phyloP scores from a whole-genome alignment of 495 filamentous ascomycete genomes.

The Penicillium alfredii region DNA sequence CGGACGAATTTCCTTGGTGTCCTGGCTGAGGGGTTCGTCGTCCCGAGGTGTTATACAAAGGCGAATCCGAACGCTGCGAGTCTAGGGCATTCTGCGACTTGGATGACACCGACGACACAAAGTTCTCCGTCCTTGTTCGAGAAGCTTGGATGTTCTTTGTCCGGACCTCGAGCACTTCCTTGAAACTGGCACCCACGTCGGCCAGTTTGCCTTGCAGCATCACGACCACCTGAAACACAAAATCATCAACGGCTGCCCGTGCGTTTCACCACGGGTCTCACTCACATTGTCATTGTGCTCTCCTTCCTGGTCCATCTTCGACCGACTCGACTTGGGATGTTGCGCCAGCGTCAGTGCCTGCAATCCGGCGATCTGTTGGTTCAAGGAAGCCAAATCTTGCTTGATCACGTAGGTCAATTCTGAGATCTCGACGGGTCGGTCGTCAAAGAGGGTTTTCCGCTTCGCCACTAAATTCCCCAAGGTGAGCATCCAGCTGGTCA shows the following conservation, averaged over 20 bases:
- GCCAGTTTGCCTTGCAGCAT: slow-evolving; percentile 89
- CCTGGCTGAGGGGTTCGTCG: slow-evolving; percentile 57
- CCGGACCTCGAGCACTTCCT: slow-evolving; percentile 91
- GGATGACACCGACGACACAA: slow-evolving; percentile 80
- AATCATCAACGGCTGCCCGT: slow-evolving; percentile 19
- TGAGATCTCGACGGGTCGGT: slow-evolving; percentile 92
- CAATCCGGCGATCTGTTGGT: slow-evolving; percentile 75
- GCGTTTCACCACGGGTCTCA: not conserved
- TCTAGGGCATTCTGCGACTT: slow-evolving; percentile 64
- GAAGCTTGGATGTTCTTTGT: slow-evolving; percentile 99
- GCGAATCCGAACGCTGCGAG: slow-evolving; percentile 59
- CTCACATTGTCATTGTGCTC: slow-evolving; percentile 92
- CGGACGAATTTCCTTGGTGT: slow-evolving; percentile 48
- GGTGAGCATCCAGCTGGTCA: slow-evolving; percentile 6
- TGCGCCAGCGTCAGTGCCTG: slow-evolving; percentile 67
- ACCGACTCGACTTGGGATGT: slow-evolving; percentile 56
- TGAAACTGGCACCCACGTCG: slow-evolving; percentile 92
- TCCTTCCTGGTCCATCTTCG: slow-evolving; percentile 70
- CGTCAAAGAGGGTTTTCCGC: slow-evolving; percentile 94
- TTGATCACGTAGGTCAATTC: slow-evolving; percentile 96
- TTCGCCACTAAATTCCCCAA: slow-evolving; percentile 62
- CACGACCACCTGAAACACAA: slow-evolving; percentile 58
- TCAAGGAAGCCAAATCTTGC: slow-evolving; percentile 87
- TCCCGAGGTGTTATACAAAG: slow-evolving; percentile 79
- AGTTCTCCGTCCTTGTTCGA: slow-evolving; percentile 86